A percentile compares a stretch with the other conserved stretches of the same genome.
phyloP scores from a whole-genome alignment of 306 rosid genomes.

The Arachis stenosperma region DNA sequence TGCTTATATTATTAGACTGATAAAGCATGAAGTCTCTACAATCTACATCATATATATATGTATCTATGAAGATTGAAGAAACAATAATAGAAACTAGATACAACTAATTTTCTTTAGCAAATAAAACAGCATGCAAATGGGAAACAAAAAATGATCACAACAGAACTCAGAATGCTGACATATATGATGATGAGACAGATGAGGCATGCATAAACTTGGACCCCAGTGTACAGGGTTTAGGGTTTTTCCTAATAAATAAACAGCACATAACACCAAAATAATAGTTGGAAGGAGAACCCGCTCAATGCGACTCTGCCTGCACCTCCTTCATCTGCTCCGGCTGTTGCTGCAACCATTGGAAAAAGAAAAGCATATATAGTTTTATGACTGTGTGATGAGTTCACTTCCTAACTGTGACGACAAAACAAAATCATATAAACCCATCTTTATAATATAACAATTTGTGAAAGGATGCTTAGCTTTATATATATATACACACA shows the following conservation, averaged over 20 bases:
- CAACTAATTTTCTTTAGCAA: no score
- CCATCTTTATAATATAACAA: no score
- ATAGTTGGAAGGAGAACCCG: constrained; percentile 34
- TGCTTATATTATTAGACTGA: no score
- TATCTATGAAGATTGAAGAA: no score
- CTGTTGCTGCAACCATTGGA: constrained; percentile 15
- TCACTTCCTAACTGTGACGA: neutral
- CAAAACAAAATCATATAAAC: neutral
- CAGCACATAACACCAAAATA: constrained; percentile 39
- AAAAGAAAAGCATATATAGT: neutral
- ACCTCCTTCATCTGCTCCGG: constrained; percentile 32
- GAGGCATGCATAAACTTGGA: constrained; percentile 8
- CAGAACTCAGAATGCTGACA: neutral
- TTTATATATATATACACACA: no score
- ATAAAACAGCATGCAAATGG: neutral
- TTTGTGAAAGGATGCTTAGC: no score
- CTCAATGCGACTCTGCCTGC: constrained; percentile 32
- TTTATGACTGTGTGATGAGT: neutral
- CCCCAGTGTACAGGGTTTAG: neutral
- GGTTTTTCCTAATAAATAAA: constrained; percentile 26
- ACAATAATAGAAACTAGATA: no score
- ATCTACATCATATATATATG: no score
- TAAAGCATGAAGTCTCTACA: no score
- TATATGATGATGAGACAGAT: constrained; percentile 25
- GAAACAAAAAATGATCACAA: no score